A percentile compares a stretch with the other conserved stretches of the same genome.
Conservation (phyloP, 2,329 filamentous ascomycete genomes). For the Corynespora cassiicola region DNA sequence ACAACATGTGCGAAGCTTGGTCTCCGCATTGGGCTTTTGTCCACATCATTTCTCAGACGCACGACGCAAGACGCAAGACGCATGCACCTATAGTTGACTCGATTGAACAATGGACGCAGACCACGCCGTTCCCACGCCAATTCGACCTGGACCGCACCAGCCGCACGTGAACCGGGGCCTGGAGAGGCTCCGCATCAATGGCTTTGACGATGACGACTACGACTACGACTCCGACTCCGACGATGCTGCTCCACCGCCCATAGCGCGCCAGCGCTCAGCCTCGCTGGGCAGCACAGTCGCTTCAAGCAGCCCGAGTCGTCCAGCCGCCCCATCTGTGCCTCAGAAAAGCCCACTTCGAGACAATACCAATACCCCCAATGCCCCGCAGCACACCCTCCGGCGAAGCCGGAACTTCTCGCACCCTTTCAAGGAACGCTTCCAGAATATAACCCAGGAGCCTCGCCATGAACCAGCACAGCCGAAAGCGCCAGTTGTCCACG, state of each 20-base stretch:
- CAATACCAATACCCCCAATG: slow-evolving; percentile 13
- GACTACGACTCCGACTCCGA: slow-evolving; percentile 19
- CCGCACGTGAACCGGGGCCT: slow-evolving; percentile 18
- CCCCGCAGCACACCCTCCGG: slow-evolving; percentile 11
- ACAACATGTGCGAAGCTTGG: too few relatives aligned
- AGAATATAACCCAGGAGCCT: neutral
- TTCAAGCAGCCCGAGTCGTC: neutral
- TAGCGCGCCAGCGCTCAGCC: slow-evolving; percentile 10
- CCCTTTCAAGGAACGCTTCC: slow-evolving; percentile 20
- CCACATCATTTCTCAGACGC: too few relatives aligned
- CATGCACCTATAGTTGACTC: too few relatives aligned
- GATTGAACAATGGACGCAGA: slow-evolving; percentile 18
- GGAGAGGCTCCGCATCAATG: slow-evolving; percentile 12
- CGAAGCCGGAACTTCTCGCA: slow-evolving; percentile 25
- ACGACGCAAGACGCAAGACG: too few relatives aligned
- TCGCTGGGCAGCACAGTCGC: slow-evolving; percentile 6
- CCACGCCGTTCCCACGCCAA: slow-evolving; percentile 16
- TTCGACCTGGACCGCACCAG: slow-evolving; percentile 16
- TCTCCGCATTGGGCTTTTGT: too few relatives aligned
- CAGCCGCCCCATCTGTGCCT: slow-evolving; percentile 11
- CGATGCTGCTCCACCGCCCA: slow-evolving; percentile 24
- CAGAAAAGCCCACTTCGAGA: slow-evolving; percentile 26
- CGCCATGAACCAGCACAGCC: too few relatives aligned
- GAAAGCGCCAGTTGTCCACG: too few relatives aligned
- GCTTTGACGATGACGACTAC: slow-evolving; percentile 5